Base-by-base conservation (phyloP, 768 basidiomycete genomes). In the Suillus discolor region DNA sequence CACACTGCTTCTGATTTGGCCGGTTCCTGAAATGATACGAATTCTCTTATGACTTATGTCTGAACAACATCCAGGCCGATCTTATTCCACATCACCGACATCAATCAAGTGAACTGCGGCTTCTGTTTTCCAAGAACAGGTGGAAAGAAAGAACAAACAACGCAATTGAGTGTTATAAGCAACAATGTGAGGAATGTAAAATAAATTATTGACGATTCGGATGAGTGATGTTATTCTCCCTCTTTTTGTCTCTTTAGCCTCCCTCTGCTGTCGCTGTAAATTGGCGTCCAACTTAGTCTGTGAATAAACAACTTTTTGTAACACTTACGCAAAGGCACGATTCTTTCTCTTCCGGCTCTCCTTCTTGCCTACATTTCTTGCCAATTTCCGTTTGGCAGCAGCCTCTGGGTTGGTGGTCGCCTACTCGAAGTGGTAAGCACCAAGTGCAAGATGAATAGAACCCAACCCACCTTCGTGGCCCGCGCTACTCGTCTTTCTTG, bases 311-410 rank as follows among this genome's bases (percentile, higher is more conserved):
- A 6, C 45, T 11, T 7, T 6, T 25, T 25, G 13, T n/a, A 23
- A 53, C 11, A 83, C 91, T 79, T 71, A 90, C 90, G 83, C 81
- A 72, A 87, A 89, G 31, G 75, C 72, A 34, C 81, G 76, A 54
- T 82, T 84, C 77, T 94, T 96, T 71, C 93, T 80, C 75, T 96
- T 96, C 73, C 89, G 83, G 68, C 91, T 91, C 70, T 93, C 93
- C 77, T 94, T 95, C 81, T 96, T 96, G 70, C 85, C 81, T 12
- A 76, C 77, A 67, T 93, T 93, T 68, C 88, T 79, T 69, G 90
- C 89, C 64, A 86, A 72, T 75, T 91, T 94, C 65, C 92, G 80
- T 74, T 85, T 89, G 18, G 93, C 91, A 28, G 92, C 89, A 1
- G 83, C 87, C 70, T 90, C 86, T 0, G 96, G 95, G 70, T 95